Evolutionary conservation across 805 yeast genomes (phyloP).

Genomic region (Starmerella potacharoeniae): DNA sequence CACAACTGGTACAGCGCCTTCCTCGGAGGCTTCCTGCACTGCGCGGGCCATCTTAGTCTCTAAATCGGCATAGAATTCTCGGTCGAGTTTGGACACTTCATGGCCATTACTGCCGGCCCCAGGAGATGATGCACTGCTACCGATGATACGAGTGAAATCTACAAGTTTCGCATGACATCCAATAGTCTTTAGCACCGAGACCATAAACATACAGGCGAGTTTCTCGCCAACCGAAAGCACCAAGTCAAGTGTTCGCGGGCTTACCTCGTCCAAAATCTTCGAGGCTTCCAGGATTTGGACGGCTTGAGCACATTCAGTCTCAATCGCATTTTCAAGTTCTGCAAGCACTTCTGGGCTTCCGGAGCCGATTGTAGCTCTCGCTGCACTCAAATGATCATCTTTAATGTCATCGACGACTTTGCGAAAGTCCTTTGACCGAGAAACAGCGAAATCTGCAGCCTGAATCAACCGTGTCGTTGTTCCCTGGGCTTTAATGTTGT

Average conservation of each 20-base stretch:
- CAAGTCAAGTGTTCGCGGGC: slow-evolving; percentile 75
- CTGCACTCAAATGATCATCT: slow-evolving; percentile 69
- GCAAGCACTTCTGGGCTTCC: slow-evolving; percentile 34
- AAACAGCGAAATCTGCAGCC: slow-evolving; percentile 57
- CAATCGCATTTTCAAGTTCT: slow-evolving; percentile 47
- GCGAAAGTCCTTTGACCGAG: slow-evolving; percentile 31
- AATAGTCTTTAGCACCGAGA: slow-evolving; percentile 69
- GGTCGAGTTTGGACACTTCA: slow-evolving; percentile 47
- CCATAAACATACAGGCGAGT: slow-evolving; percentile 78
- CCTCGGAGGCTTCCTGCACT: slow-evolving; percentile 25
- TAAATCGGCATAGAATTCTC: slow-evolving; percentile 44
- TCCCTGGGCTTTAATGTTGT: slow-evolving; percentile 85
- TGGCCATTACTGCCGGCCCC: slow-evolving; percentile 35
- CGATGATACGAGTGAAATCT: slow-evolving; percentile 61
- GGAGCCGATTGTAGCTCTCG: slow-evolving; percentile 41
- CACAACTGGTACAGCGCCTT: slow-evolving; percentile 61
- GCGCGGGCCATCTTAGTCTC: slow-evolving; percentile 40
- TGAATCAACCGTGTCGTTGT: slow-evolving; percentile 77
- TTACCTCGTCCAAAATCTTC: slow-evolving; percentile 81
- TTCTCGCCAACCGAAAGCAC: slow-evolving; percentile 93
- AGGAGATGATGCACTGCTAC: slow-evolving; percentile 1
- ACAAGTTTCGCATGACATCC: slow-evolving; percentile 71
- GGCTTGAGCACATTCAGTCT: slow-evolving; percentile 55
- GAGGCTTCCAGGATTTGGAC: slow-evolving; percentile 72
- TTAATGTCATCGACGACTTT: slow-evolving; percentile 54